phyloP scores from a whole-genome alignment of 2,329 filamentous ascomycete genomes.

The Pestalotiopsis sp. region DNA sequence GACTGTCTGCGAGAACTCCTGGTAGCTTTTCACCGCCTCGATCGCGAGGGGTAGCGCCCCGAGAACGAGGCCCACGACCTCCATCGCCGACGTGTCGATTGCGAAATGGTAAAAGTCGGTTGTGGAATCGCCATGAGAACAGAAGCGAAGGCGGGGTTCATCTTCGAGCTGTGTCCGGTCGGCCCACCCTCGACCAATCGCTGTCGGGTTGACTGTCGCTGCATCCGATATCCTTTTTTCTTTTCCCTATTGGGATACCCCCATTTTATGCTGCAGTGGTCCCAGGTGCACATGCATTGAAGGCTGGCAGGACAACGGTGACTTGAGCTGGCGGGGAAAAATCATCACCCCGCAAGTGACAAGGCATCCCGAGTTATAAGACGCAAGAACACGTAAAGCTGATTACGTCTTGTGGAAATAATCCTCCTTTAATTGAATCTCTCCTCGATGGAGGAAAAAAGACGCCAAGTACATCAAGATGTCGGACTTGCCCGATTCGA shows the following conservation, averaged over 20 bases:
- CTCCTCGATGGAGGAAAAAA: background rate
- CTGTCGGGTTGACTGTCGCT: too few species aligned
- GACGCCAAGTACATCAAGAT: background rate
- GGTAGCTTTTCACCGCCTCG: background rate
- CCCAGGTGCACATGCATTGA: too few species aligned
- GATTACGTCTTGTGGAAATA: background rate
- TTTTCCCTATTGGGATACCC: too few species aligned
- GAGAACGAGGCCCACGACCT: background rate
- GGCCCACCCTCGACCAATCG: too few species aligned
- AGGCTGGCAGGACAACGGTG: background rate
- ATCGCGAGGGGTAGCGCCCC: background rate
- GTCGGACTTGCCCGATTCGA: background rate
- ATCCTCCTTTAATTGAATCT: background rate
- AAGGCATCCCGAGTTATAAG: background rate
- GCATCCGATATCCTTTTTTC: too few species aligned
- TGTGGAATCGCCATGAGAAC: background rate
- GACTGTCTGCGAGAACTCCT: background rate
- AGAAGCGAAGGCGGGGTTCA: background rate
- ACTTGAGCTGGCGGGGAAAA: background rate
- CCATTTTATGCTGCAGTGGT: too few species aligned
- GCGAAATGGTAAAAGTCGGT: background rate
- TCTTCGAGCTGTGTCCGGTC: too few species aligned
- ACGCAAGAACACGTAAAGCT: background rate
- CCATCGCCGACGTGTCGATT: background rate
- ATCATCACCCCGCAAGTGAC: background rate